Conservation (phyloP, 169 alveolate genomes). For the Plasmodium falciparum region DNA sequence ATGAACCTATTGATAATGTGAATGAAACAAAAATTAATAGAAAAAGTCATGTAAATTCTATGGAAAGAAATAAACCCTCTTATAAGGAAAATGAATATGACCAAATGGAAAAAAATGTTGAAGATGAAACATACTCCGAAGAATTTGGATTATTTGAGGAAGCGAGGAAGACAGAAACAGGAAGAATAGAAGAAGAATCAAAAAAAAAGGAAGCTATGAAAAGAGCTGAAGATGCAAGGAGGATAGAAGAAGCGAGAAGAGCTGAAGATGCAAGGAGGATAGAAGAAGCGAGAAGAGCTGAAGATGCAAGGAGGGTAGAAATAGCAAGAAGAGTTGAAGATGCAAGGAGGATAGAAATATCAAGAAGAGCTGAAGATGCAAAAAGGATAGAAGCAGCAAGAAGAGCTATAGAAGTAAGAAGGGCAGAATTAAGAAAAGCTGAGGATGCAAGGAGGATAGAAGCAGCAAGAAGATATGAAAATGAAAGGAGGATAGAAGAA, state of each 20-base stretch:
- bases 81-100: neutral
- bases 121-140: neutral
- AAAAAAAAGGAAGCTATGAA: neutral
- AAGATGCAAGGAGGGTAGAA: neutral
- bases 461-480: conserved; percentile 3
- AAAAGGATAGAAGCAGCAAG: conserved; percentile 1
- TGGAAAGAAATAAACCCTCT: neutral
- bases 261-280: too few species aligned
- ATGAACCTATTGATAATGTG: neutral
- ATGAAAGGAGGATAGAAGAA: conserved; percentile 1
- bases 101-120: neutral
- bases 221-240: neutral
- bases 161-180: neutral
- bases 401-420: neutral
- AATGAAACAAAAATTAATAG: neutral
- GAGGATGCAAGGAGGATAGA: too few species aligned
- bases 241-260: too few species aligned
- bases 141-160: neutral
- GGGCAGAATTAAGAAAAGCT: conserved; percentile 11
- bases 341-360: neutral
- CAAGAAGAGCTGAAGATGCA: conserved; percentile 10
- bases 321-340: conserved; percentile 5
- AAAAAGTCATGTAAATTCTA: neutral
- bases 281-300: neutral
- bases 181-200: neutral